Base-by-base conservation (phyloP, 352 stramenopile genomes). In the Phytophthora sp. region DNA sequence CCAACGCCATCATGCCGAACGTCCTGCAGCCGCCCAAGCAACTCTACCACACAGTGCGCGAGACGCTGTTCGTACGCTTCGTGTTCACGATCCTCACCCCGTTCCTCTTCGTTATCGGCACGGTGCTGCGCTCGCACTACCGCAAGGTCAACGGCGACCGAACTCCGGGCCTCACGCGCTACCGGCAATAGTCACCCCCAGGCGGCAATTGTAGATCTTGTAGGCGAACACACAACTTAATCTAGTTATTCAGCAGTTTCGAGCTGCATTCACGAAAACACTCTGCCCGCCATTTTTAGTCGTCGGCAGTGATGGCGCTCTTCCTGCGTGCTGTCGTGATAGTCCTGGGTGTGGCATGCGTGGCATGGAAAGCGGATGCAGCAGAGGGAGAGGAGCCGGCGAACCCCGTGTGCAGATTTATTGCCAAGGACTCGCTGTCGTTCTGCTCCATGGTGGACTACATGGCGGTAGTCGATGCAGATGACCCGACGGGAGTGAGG, bases 371-470 rank as follows among this genome's bases (percentile, higher is more conserved):
- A n/a, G n/a, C n/a, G n/a, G n/a, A n/a, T n/a, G n/a, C n/a, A n/a
- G n/a, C 41, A 5, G 74, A 84, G 9, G 66, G 42, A 28, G 82
- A 91, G 34, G 84, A 91, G 23, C 79, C 82, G 0, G 42, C 15
- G 7, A 77, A 54, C 8, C 76, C 82, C 0, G 58, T 83, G 28
- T 91, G 84, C 28, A 72, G 69, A 1, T 34, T 52, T 5, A 82
- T 93, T 49, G 37, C 65, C 3, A 89, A 87, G 46, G 76, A 88
- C 48, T 86, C 81, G 43, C 77, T 95, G 17, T 63, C 73, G 17
- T 94, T 95, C 60, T 95, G 84, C 64, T 89, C 81, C 38, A 94
- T 94, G 87, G 76, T 95, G 41, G 78, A 92, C 60, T 95, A 94
- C 72, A 62, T 74, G 39, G 84, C 83, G 3, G 82, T 95, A 9